phyloP scores from a whole-genome alignment of 1,139 yeast genomes.

The Taphrina populina region DNA sequence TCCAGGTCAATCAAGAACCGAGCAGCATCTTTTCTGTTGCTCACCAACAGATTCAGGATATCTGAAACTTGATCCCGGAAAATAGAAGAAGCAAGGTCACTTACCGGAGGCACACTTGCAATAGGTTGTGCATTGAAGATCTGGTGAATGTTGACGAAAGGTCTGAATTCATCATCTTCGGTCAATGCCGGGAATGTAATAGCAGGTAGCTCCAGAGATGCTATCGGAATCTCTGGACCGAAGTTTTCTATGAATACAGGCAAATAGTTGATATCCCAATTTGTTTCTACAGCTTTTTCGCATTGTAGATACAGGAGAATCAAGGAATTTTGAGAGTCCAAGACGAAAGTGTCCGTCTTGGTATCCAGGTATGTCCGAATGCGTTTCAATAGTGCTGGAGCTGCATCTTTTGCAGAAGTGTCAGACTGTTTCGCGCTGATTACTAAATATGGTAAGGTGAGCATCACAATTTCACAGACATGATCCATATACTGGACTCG shows the following conservation, averaged over 20 bases:
- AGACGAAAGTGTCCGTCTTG: neutral
- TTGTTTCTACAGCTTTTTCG: neutral
- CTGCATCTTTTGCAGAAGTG: neutral
- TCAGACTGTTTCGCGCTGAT: neutral
- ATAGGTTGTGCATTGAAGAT: constrained; percentile 55
- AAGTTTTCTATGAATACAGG: neutral
- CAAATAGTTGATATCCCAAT: constrained; percentile 1
- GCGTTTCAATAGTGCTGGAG: neutral
- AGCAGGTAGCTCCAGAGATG: neutral
- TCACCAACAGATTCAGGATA: constrained; percentile 74
- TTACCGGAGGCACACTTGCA: constrained; percentile 71
- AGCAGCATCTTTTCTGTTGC: constrained; percentile 83
- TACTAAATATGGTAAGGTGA: constrained; percentile 62
- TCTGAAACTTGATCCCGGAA: constrained; percentile 76
- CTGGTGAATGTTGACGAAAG: constrained; percentile 41
- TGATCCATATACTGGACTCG: constrained; percentile 58
- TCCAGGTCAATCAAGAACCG: constrained; percentile 77
- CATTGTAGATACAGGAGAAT: neutral
- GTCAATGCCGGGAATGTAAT: neutral
- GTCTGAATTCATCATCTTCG: neutral
- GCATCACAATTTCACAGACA: constrained; percentile 46
- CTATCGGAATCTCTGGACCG: neutral
- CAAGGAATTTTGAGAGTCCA: neutral
- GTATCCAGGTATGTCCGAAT: neutral
- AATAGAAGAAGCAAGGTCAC: constrained; percentile 60